Evolutionary conservation across 225 moss, liverwort and hornwort genomes (phyloP), one percentile per base, ranked within the genome.

Genomic region (Thuidium tamariscinum): DNA sequence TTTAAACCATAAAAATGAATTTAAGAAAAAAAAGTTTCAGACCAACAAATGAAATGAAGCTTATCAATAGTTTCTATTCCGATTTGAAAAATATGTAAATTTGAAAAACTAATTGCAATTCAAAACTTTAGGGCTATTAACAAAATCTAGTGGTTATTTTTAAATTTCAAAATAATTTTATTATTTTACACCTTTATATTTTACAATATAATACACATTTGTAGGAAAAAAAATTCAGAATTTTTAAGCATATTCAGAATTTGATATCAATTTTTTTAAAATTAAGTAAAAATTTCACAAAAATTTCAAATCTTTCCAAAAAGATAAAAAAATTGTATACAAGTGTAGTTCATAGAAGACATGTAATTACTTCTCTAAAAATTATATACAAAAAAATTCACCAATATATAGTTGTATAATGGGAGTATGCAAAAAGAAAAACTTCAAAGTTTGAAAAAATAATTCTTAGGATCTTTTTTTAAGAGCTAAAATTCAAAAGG

Each of bases 391-490:
- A 22, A 2, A 23, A 39, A 4, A 2, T 13, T 68, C 7, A 39
- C 39, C 9, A 23, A 39, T 7, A 39, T 4, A 1, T 68, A 13
- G 7, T 7, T 39, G 7, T 1, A 39, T 2, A 68, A 13, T 39
- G 13, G 2, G 0, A 23, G 1, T 2, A 23, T 13, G 4, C 4
- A 23, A 0, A 23, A 1, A 67, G 2, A 37, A 0, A 9, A 22
- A n/a, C n/a, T 22, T 22, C 1, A 37, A 22, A 6, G 22, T 11
- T 37, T 37, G 7, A 67, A 37, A 37, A 67, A 67, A 1, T 13
- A 0, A 4, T 22, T 12, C 36, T 22, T 21, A 4, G 12, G 1
- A n/a, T 22, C 1, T 2, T 20, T 5, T 1, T 6, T n/a, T 7
- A 67, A 22, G 4, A 67, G 4, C 37, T 7, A 37, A 21, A 67